These are phyloP conservation scores for Astragalus glycyphyllos DNA, from an alignment of 306 rosid species.

Conservation along the genomic window DNA sequence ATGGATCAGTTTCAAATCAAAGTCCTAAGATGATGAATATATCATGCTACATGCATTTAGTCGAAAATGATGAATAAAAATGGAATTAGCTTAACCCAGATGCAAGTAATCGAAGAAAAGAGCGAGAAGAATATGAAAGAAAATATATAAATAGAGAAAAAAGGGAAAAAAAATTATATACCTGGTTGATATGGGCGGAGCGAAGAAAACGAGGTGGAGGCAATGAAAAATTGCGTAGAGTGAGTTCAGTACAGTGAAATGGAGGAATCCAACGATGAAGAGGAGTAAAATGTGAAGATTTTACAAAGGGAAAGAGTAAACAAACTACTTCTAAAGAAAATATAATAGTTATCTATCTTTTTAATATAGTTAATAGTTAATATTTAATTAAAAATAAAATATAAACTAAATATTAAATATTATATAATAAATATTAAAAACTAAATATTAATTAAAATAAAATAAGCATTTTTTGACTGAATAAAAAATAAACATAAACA, in stretches of 20 bases:
- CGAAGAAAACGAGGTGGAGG: conserved; percentile 45
- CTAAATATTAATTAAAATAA: no score
- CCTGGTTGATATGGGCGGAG: conserved; percentile 34
- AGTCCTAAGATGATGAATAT: conserved; percentile 16
- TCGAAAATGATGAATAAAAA: conserved; percentile 11
- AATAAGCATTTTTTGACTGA: no score
- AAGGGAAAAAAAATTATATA: not conserved
- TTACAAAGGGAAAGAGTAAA: not conserved
- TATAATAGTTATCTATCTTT: no score
- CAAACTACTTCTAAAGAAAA: no score
- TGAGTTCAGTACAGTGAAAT: conserved; percentile 6
- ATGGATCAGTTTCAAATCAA: conserved; percentile 41
- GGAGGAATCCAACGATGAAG: conserved; percentile 1
- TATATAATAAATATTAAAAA: no score
- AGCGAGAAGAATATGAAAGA: not conserved
- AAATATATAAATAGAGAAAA: not conserved
- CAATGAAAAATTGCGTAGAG: conserved; percentile 13
- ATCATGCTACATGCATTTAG: not conserved
- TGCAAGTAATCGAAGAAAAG: conserved; percentile 2
- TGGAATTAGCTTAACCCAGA: conserved; percentile 34
- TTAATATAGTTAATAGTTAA: no score
- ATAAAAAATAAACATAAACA: no score
- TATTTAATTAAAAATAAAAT: no score
- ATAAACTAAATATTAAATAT: no score
- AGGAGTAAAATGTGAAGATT: not conserved